Conservation (phyloP, 192 early-diverging fungal genomes). For the Chytriomyces sp. region DNA sequence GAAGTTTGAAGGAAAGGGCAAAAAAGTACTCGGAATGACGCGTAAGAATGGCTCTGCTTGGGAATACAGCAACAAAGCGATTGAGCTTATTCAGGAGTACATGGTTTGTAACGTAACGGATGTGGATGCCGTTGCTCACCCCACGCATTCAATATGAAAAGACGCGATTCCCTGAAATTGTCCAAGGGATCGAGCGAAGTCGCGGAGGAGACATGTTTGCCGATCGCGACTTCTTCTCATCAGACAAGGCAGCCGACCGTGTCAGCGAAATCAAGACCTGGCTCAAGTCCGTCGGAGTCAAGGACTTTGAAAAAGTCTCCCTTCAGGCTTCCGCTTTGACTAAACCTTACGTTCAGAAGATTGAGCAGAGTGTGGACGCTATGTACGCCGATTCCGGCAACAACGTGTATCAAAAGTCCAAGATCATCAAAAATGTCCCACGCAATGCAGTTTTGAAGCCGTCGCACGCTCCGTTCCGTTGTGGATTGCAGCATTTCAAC, state of each 20-base stretch:
- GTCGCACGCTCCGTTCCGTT: constrained; percentile 68
- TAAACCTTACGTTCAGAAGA: constrained; percentile 57
- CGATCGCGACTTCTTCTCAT: constrained; percentile 64
- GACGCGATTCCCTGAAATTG: constrained; percentile 62
- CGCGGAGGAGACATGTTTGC: constrained; percentile 57
- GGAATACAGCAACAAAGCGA: constrained; percentile 83
- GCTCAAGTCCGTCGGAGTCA: constrained; percentile 63
- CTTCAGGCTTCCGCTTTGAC: constrained; percentile 68
- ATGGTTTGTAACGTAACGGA: constrained; percentile 56
- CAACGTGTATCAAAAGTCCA: constrained; percentile 34
- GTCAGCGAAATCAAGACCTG: constrained; percentile 64
- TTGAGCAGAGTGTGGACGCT: constrained; percentile 61
- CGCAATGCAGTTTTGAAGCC: constrained; percentile 76
- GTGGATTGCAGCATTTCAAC: constrained; percentile 75
- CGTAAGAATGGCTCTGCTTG: constrained; percentile 75
- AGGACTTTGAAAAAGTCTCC: constrained; percentile 64
- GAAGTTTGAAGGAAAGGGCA: constrained; percentile 85
- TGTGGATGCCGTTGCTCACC: neutral
- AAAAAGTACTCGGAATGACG: constrained; percentile 89
- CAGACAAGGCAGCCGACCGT: constrained; percentile 43
- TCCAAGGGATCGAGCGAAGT: constrained; percentile 41
- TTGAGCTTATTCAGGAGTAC: constrained; percentile 74
- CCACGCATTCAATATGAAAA: constrained; percentile 2
- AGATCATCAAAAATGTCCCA: constrained; percentile 48
- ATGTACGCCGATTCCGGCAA: constrained; percentile 36